Percentiles rank a stretch among this genome's conserved stretches.
Evolutionary conservation across 805 yeast species (phyloP).

Genomic region (Metschnikowia picachoensis): DNA sequence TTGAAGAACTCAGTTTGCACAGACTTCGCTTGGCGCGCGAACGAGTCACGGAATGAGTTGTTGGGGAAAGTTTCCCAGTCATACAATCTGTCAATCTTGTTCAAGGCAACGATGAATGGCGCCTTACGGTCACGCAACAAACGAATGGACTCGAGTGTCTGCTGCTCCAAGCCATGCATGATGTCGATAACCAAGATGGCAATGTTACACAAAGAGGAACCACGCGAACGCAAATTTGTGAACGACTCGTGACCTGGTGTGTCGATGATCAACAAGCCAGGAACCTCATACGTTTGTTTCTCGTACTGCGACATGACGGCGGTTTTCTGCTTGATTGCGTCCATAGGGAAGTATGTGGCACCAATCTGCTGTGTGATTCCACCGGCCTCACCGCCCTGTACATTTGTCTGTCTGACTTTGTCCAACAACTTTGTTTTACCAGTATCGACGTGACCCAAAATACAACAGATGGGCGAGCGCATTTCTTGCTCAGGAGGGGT

Average conservation of each 20-base stretch:
- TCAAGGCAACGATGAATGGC: conserved; percentile 94
- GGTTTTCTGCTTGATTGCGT: conserved; percentile 86
- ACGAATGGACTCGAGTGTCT: conserved; percentile 90
- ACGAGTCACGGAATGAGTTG: conserved; percentile 94
- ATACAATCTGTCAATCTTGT: conserved; percentile 95
- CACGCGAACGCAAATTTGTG: conserved; percentile 95
- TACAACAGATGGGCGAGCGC: conserved; percentile 99
- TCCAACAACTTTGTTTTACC: conserved; percentile 98
- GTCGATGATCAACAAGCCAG: conserved; percentile 94
- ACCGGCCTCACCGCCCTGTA: conserved; percentile 99
- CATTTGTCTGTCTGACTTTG: conserved; percentile 97
- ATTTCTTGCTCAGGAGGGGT: conserved; percentile 46
- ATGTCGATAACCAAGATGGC: conserved; percentile 98
- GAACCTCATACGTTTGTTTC: conserved; percentile 85
- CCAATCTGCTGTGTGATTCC: conserved; percentile 99
- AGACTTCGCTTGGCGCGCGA: conserved; percentile 72
- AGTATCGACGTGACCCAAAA: conserved; percentile 98
- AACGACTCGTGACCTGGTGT: conserved; percentile 99
- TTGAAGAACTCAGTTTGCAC: conserved; percentile 92
- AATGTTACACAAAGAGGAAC: conserved; percentile 98
- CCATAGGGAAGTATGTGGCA: conserved; percentile 98
- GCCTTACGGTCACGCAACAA: conserved; percentile 95
- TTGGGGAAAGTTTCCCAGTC: conserved; percentile 91
- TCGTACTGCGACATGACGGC: conserved; percentile 85
- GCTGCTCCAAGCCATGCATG: conserved; percentile 99